Conservation (phyloP, 768 basidiomycete species). For the Botryobasidium botryosum region DNA sequence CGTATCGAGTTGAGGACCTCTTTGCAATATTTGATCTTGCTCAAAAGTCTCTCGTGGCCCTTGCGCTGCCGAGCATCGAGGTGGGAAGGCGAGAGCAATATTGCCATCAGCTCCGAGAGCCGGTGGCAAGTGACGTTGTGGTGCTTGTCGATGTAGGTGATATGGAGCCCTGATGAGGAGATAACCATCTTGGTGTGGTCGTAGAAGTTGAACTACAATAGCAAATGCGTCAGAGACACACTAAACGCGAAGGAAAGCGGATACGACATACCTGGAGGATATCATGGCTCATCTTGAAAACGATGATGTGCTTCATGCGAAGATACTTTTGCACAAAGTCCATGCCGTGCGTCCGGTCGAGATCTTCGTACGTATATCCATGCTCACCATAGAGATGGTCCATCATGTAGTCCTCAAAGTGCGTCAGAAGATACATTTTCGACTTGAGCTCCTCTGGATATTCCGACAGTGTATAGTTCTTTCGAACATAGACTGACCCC, state of each 20-base stretch:
- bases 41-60: slow-evolving; percentile 45
- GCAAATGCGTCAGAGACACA: slow-evolving; percentile 2
- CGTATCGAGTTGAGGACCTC: slow-evolving; percentile 54
- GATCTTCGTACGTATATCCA: slow-evolving; percentile 63
- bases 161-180: slow-evolving; percentile 54
- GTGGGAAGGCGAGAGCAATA: slow-evolving; percentile 25
- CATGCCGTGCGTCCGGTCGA: slow-evolving; percentile 60
- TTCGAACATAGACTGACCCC: slow-evolving; percentile 52
- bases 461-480: slow-evolving; percentile 46
- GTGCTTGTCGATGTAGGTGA: slow-evolving; percentile 86
- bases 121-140: slow-evolving; percentile 61
- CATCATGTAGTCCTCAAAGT: slow-evolving; percentile 92
- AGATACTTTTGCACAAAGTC: slow-evolving; percentile 92
- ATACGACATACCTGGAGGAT: slow-evolving; percentile 65
- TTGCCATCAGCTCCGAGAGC: slow-evolving; percentile 51
- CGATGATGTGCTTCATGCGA: slow-evolving; percentile 91
- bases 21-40: slow-evolving; percentile 74
- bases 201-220: slow-evolving; percentile 84
- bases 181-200: slow-evolving; percentile 93
- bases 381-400: slow-evolving; percentile 73
- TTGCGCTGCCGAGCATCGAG: slow-evolving; percentile 35
- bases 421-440: slow-evolving; percentile 84
- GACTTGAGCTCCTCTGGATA: slow-evolving; percentile 74
- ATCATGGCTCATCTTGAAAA: slow-evolving; percentile 92
- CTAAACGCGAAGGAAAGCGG: neutral